These are phyloP conservation scores for Pichia sorboxylosa DNA, from an alignment of 1,139 yeast species.

Conservation along the genomic window DNA sequence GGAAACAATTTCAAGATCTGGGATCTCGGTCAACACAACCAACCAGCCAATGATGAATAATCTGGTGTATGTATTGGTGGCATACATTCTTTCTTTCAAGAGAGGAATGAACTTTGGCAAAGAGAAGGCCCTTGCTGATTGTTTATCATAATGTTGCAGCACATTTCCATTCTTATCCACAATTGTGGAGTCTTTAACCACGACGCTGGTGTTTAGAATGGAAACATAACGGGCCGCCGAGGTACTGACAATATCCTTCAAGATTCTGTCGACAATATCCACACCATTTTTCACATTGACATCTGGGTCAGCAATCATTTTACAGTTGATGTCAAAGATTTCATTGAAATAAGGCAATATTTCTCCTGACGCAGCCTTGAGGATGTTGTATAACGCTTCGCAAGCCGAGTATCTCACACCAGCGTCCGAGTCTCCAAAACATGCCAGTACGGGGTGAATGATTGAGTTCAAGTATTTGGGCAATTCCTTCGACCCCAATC, in stretches of 20 bases:
- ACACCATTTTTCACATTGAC: conserved; percentile 93
- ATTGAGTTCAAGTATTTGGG: conserved; percentile 72
- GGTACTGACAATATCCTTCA: conserved; percentile 92
- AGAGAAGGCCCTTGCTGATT: conserved; percentile 69
- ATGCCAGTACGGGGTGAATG: conserved; percentile 86
- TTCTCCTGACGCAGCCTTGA: conserved; percentile 95
- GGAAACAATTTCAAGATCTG: conserved; percentile 78
- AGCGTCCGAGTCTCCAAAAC: conserved; percentile 95
- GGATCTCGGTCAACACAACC: conserved; percentile 79
- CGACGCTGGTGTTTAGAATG: conserved; percentile 32
- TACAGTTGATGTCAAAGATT: conserved; percentile 84
- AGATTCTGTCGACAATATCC: conserved; percentile 76
- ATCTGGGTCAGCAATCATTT: conserved; percentile 84
- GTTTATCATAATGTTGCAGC: conserved; percentile 48
- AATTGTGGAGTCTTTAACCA: conserved; percentile 34
- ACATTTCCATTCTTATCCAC: conserved; percentile 47
- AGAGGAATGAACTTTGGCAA: conserved; percentile 84
- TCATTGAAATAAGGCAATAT: conserved; percentile 84
- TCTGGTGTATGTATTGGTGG: conserved; percentile 85
- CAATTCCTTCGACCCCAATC: conserved; percentile 60
- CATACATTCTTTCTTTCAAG: conserved; percentile 79
- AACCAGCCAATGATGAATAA: conserved; percentile 91
- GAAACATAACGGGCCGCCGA: conserved; percentile 87
- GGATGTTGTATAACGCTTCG: conserved; percentile 89
- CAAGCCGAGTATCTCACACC: conserved; percentile 95